Conservation (phyloP, 2,329 filamentous ascomycete species). For the Alternaria infectoria region DNA sequence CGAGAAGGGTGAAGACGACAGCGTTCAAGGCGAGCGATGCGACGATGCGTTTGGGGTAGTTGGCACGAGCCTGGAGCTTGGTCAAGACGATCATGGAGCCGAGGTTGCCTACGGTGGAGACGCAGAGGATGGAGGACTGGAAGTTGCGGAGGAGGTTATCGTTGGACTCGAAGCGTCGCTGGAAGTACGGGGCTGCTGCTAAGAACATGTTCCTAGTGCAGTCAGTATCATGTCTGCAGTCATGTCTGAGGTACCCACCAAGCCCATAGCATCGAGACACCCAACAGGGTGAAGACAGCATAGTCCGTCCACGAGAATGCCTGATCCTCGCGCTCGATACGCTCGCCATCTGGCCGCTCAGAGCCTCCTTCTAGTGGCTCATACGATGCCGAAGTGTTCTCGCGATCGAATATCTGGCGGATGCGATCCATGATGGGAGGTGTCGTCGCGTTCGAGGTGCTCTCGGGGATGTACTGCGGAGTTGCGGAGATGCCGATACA, state of each 20-base stretch:
- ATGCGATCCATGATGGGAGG: conserved; percentile 44
- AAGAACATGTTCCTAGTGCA: conserved; percentile 91
- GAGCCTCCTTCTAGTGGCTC: conserved; percentile 49
- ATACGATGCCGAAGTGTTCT: conserved; percentile 38
- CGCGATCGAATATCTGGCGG: conserved; percentile 37
- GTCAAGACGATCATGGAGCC: conserved; percentile 76
- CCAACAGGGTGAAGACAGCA: conserved; percentile 80
- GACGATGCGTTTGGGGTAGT: conserved; percentile 87
- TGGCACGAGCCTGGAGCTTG: conserved; percentile 79
- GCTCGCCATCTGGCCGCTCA: conserved; percentile 42
- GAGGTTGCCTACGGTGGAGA: conserved; percentile 85
- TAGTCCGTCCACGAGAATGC: conserved; percentile 87
- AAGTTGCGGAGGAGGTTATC: conserved; percentile 79
- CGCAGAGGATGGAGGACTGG: conserved; percentile 85
- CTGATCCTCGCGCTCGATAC: conserved; percentile 34
- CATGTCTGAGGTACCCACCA: conserved; percentile 66
- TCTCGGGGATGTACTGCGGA: conserved; percentile 8
- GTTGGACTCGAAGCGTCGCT: conserved; percentile 75
- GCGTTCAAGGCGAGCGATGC: conserved; percentile 77
- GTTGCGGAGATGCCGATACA: background rate
- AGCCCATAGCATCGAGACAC: conserved; percentile 95
- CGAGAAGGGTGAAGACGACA: conserved; percentile 76
- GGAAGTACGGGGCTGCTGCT: conserved; percentile 92
- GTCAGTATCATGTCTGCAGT: conserved; percentile 12
- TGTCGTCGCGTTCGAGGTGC: conserved; percentile 4